A percentile compares a stretch with the other conserved stretches of the same genome.
phyloP scores from a whole-genome alignment of 1,284 basidiomycete genomes.

The Erythrobasidium hasegawianum region DNA sequence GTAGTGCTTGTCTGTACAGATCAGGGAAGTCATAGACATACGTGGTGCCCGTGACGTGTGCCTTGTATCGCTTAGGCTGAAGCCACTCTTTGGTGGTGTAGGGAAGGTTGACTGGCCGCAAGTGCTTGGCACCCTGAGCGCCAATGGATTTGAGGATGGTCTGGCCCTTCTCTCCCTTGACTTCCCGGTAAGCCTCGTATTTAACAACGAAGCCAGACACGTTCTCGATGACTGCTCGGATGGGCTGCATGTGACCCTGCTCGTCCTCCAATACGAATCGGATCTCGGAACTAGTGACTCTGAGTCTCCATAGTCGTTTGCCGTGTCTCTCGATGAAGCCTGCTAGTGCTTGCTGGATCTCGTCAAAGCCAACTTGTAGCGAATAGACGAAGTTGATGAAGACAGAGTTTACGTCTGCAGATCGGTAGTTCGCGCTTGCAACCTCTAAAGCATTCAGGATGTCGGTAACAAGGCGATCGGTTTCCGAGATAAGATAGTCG shows the following conservation, averaged over 20 bases:
- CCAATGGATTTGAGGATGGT: conserved; percentile 94
- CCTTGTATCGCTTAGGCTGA: conserved; percentile 97
- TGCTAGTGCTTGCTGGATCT: conserved; percentile 91
- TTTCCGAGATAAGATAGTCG: conserved; percentile 96
- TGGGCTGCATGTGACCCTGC: conserved; percentile 87
- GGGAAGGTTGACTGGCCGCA: conserved; percentile 84
- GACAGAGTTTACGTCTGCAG: conserved; percentile 50
- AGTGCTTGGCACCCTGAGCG: conserved; percentile 78
- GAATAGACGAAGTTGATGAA: conserved; percentile 64
- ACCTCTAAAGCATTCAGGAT: conserved; percentile 93
- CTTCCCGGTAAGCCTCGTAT: conserved; percentile 98
- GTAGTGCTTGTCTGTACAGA: conserved; percentile 92
- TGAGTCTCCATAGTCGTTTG: conserved; percentile 94
- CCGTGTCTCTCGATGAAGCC: conserved; percentile 98
- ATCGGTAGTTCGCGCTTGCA: conserved; percentile 76
- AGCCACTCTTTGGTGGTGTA: conserved; percentile 98
- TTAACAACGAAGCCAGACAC: conserved; percentile 98
- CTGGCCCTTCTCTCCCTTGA: conserved; percentile 88
- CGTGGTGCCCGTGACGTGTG: conserved; percentile 94
- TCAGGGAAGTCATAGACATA: conserved; percentile 99
- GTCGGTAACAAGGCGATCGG: conserved; percentile 90
- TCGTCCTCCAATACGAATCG: conserved; percentile 88
- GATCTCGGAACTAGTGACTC: conserved; percentile 97
- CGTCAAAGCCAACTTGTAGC: conserved; percentile 89
- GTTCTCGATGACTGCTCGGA: conserved; percentile 97